Base-by-base conservation (phyloP, 2,329 filamentous ascomycete species). In the Neofusicoccum cordaticola region DNA sequence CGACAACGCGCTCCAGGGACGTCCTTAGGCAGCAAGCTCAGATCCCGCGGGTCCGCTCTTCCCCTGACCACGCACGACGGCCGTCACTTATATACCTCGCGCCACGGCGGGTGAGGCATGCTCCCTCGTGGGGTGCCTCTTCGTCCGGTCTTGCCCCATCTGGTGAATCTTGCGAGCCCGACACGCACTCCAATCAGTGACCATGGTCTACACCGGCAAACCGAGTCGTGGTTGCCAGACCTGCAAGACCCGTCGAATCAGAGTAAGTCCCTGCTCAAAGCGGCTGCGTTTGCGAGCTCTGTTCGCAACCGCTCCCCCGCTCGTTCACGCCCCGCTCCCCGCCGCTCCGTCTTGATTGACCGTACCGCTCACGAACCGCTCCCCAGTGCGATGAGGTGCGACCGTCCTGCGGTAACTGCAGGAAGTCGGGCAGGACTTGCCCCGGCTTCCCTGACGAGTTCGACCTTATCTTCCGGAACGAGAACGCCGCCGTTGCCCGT, bases 371-470 rank as follows among this genome's bases (percentile, higher is more conserved):
- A 22, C 39, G 72, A 62, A 71, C 70, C 41, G 62, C 47, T 44
- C 47, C 11, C 69, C 69, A 90, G 87, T 90, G 88, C 74, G 88
- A 90, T 73, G 87, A 90, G 74, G 85, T 83, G 44, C 88, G 86
- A 67, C 88, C 88, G 9, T 86, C 84, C 4, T 90, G 88, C 75
- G 84, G 83, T 45, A 87, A 89, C 72, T 90, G 87, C 70, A 78
- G 82, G 67, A 89, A 88, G 70, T 88, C 86, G 42, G 81, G 85
- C 65, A 83, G 86, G 44, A 80, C 84, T 68, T 90, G 88, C 71
- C 87, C 87, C 2, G 88, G 88, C 51, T 90, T 90, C 75, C 87
- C 86, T 73, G 86, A 90, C 71, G 88, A 90, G 68, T 90, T 91
- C 69, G 89, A 91, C 69, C 78, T 91, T 27, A 85, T 91, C 63